These are phyloP conservation scores for Senna siamea DNA, from an alignment of 306 rosid species.

Conservation along the genomic window DNA sequence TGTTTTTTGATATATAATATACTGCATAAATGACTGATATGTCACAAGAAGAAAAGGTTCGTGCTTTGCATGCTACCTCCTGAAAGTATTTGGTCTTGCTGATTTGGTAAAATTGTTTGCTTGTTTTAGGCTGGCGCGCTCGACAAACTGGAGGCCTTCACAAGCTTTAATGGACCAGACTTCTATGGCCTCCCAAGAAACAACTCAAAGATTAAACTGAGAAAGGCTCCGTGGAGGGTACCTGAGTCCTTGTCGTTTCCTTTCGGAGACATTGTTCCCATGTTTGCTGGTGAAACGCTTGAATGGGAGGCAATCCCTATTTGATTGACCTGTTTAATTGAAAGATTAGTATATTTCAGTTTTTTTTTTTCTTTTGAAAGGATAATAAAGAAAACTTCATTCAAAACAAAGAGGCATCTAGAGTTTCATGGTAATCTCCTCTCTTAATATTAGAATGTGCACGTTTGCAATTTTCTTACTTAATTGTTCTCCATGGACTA, in stretches of 20 bases:
- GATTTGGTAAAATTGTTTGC: slow-evolving; percentile 18
- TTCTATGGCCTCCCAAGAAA: slow-evolving; percentile 92
- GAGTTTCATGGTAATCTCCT: neutral
- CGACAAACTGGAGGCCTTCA: slow-evolving; percentile 86
- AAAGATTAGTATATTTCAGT: neutral
- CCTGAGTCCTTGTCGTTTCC: slow-evolving; percentile 69
- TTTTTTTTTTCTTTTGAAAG: neutral
- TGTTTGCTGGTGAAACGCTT: slow-evolving; percentile 81
- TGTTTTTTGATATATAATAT: slow-evolving; percentile 10
- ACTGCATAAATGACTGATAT: neutral
- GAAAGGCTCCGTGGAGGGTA: slow-evolving; percentile 74
- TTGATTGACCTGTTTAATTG: slow-evolving; percentile 36
- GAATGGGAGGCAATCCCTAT: slow-evolving; percentile 68
- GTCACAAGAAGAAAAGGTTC: slow-evolving; percentile 1
- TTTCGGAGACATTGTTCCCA: slow-evolving; percentile 79
- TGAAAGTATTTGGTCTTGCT: neutral
- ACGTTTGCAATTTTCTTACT: neutral
- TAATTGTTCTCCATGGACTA: neutral
- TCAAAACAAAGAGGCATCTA: neutral
- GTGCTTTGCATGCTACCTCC: slow-evolving; percentile 21
- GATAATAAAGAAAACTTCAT: neutral
- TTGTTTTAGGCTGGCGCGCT: slow-evolving; percentile 76
- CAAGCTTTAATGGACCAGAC: slow-evolving; percentile 97
- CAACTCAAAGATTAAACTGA: slow-evolving; percentile 64
- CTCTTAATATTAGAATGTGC: neutral